Percentiles rank a stretch among this genome's conserved stretches.
Conservation (phyloP, 78 protist genomes). For the Cavenderia fasciculata region DNA sequence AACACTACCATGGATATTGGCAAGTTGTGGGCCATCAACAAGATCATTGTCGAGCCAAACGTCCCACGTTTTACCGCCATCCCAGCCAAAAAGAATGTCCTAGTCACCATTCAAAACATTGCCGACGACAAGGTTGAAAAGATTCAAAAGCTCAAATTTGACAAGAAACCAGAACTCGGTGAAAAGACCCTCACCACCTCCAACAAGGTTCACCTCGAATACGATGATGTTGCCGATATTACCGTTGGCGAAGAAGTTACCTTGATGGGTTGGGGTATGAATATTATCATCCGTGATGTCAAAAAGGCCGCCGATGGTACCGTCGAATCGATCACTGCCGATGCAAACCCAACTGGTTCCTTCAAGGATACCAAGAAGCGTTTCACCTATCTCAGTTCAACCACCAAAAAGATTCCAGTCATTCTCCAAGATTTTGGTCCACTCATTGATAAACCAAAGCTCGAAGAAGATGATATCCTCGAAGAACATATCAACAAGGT, state of each 20-base stretch:
- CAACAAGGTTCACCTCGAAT: conserved; percentile 75
- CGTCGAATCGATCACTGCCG: conserved; percentile 39
- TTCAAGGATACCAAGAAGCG: conserved; percentile 92
- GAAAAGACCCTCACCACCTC: conserved; percentile 72
- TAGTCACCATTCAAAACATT: conserved; percentile 19
- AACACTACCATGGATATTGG: conserved; percentile 65
- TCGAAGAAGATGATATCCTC: conserved; percentile 88
- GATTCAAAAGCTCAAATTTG: conserved; percentile 70
- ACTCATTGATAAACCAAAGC: conserved; percentile 85
- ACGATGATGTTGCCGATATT: conserved; percentile 81
- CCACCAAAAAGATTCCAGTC: conserved; percentile 18
- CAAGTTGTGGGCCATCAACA: conserved; percentile 96
- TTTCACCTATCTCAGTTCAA: conserved; percentile 93
- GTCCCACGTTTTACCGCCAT: conserved; percentile 65
- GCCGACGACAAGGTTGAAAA: conserved; percentile 46
- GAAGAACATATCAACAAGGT: conserved; percentile 48
- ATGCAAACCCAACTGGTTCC: conserved; percentile 83
- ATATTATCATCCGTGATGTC: conserved; percentile 78
- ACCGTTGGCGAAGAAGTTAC: conserved; percentile 93
- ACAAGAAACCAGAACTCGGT: conserved; percentile 91
- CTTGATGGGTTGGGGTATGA: conserved; percentile 96
- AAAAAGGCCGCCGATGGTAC: conserved; percentile 18
- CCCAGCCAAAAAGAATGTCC: conserved; percentile 14
- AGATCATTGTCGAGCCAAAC: conserved; percentile 92
- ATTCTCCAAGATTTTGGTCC: conserved; percentile 81